phyloP scores from a whole-genome alignment of 2,329 filamentous ascomycete genomes.

The Emergomyces pasteurianus region DNA sequence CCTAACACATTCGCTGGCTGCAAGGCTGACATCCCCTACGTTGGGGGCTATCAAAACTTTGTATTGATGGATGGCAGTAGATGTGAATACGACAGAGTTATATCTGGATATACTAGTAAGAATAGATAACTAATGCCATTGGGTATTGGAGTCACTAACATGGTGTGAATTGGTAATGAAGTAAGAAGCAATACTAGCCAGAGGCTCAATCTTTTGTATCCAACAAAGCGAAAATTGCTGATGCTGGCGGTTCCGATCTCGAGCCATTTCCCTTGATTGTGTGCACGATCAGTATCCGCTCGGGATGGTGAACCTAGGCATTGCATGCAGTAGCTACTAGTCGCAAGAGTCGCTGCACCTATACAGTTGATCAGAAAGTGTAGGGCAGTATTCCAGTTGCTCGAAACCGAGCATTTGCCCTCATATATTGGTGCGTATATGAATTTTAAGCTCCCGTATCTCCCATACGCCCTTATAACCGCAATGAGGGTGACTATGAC shows the following conservation, averaged over 20 bases:
- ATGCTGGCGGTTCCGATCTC: conserved; percentile 20
- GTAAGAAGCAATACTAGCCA: conserved; percentile 5
- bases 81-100: conserved; percentile 11
- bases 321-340: conserved; percentile 28
- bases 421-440: conserved; percentile 3
- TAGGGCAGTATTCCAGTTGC: conserved; percentile 11
- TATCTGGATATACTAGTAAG: conserved; percentile 9
- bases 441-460: background rate
- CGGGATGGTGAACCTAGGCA: conserved; percentile 21
- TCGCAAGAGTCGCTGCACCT: conserved; percentile 20
- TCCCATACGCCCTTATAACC: background rate
- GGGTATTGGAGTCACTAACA: conserved; percentile 4
- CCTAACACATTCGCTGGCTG: background rate
- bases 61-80: background rate
- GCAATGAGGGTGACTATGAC: conserved; percentile 4
- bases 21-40: background rate
- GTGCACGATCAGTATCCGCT: conserved; percentile 20
- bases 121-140: background rate
- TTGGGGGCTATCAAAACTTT: background rate
- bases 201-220: conserved; percentile 1
- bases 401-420: conserved; percentile 6
- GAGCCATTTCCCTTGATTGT: conserved; percentile 19
- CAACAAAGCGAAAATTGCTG: conserved; percentile 14
- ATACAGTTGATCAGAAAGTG: conserved; percentile 26
- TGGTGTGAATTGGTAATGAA: conserved; percentile 11